Evolutionary conservation across 2,329 filamentous ascomycete species (phyloP).

Genomic region (Fusarium metavorans): DNA sequence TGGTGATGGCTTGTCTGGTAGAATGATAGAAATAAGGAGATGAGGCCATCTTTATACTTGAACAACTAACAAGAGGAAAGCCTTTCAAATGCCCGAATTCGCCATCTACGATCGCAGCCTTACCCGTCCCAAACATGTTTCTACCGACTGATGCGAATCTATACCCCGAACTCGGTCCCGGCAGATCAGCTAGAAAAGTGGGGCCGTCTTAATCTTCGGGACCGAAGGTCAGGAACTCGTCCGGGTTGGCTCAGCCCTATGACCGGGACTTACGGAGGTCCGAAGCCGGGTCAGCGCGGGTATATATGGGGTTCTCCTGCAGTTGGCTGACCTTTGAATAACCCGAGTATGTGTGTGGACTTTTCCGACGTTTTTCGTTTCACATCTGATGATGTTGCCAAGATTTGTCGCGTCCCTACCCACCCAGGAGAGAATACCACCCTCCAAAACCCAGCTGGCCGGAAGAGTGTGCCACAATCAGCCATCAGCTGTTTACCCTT

Average conservation of each 20-base stretch:
- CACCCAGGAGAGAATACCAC: not conserved
- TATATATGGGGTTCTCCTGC: not conserved
- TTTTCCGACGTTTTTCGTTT: not conserved
- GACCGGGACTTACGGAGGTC: not conserved
- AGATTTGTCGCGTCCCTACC: not conserved
- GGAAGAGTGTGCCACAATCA: not conserved
- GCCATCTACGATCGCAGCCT: not conserved
- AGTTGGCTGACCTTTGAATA: not conserved
- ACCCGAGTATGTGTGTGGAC: not conserved
- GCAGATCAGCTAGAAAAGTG: not conserved
- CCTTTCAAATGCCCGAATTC: not conserved
- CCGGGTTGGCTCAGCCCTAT: not conserved
- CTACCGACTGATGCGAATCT: not conserved
- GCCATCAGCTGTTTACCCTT: not conserved
- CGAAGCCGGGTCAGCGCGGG: not conserved
- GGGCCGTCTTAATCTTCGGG: not conserved
- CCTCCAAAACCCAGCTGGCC: not conserved
- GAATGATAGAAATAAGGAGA: not conserved
- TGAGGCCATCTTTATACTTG: not conserved
- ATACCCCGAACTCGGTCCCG: not conserved
- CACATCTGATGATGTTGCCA: not conserved
- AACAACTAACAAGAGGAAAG: not conserved
- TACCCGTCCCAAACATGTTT: not conserved
- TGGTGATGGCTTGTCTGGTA: not conserved
- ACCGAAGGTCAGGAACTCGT: not conserved